A percentile compares a stretch with the other conserved stretches of the same genome.
These are phyloP conservation scores for Exophiala calicioides DNA, from an alignment of 2,329 filamentous ascomycete species.

Conservation along the genomic window DNA sequence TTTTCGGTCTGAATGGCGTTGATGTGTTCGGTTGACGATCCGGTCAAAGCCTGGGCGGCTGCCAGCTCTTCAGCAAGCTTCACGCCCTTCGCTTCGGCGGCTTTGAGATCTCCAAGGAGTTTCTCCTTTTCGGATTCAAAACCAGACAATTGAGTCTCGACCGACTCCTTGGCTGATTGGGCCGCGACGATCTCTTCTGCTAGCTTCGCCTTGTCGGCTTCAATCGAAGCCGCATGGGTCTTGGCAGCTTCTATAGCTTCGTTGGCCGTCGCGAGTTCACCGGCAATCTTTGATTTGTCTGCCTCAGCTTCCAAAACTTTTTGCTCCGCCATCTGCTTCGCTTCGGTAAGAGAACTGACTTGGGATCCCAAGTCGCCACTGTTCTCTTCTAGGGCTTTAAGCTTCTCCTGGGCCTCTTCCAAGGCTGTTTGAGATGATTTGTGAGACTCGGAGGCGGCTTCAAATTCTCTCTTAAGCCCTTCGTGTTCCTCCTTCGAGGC, in stretches of 20 bases:
- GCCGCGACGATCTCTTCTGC: constrained; percentile 6
- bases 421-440: constrained; percentile 12
- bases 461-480: constrained; percentile 12
- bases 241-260: too few species aligned
- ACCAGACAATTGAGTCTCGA: too few species aligned
- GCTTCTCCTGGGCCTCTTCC: constrained; percentile 14
- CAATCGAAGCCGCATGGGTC: too few species aligned
- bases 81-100: constrained; percentile 6
- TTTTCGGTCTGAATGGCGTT: too few species aligned
- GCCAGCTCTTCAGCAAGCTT: constrained; percentile 9
- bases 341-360: too few species aligned
- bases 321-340: constrained; percentile 33
- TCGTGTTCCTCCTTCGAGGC: constrained; percentile 12
- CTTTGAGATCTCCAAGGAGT: too few species aligned
- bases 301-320: neutral
- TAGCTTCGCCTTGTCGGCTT: constrained; percentile 18
- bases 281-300: neutral
- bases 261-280: constrained; percentile 1
- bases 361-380: constrained; percentile 6
- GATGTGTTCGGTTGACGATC: too few species aligned
- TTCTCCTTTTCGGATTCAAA: too few species aligned
- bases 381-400: constrained; percentile 9
- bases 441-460: constrained; percentile 14
- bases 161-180: too few species aligned
- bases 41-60: constrained; percentile 1